Evolutionary conservation across 2,329 filamentous ascomycete genomes (phyloP), one percentile per base, ranked within the genome.

Genomic region (Colletotrichum tropicale): DNA sequence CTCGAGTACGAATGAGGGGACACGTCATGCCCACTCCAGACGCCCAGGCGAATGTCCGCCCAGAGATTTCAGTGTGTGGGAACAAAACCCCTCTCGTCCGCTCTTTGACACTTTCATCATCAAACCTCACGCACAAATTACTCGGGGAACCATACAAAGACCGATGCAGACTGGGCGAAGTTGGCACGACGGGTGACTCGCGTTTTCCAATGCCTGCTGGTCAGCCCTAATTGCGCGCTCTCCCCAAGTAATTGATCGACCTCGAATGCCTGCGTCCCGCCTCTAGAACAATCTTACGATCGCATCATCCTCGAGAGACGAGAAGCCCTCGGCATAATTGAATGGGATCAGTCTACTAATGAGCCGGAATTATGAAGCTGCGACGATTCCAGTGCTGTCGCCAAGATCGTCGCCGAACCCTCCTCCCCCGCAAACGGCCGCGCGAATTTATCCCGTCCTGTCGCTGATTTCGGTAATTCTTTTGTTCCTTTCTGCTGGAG

Each of bases 311-410:
- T n/a, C 30, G 58, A 64, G 21, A 48, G 32, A 9, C 10, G 15
- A 55, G 21, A 15, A 52, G 18, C 18, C 43, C 18, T 9, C 34
- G 64, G n/a, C 30, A 9, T 21, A 13, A 12, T 43, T 75, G 26
- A 30, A 75, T 75, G 70, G 70, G 58, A 75, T 13, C 16, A 21
- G 66, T 21, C 67, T 61, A 65, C 73, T 60, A 66, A 75, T 75
- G 73, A 75, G 36, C 61, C 73, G 65, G 34, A 43, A 69, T 12
- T 18, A 68, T 73, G 73, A 64, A 52, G 48, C 34, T 58, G 73
- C 73, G 73, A 75, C 73, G 73, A 73, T 70, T 69, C 26, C 64
- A 38, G 43, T 69, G 73, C 70, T 70, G 73, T 70, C 70, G 73
- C 73, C 32, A 18, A 48, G 28, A 26, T 36, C 55, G 12, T 36